A percentile compares a stretch with the other conserved stretches of the same genome.
phyloP scores from a whole-genome alignment of 108 stramenopile genomes.

The Cylindrotheca fusiformis region DNA sequence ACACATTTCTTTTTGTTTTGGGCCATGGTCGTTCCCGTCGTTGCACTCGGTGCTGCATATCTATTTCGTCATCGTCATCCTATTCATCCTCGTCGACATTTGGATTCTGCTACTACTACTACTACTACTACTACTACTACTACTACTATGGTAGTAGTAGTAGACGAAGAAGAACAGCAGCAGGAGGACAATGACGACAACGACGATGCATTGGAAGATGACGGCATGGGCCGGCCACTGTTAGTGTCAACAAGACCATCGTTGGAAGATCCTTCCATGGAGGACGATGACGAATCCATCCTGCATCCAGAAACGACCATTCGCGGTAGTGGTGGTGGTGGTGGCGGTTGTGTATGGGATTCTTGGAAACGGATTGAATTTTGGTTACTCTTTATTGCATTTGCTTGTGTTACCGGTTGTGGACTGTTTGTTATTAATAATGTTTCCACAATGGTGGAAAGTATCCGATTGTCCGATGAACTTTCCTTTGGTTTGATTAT shows the following conservation, averaged over 20 bases:
- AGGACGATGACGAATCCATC: not conserved
- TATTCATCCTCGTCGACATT: not conserved
- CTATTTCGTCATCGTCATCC: not conserved
- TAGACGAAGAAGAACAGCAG: not conserved
- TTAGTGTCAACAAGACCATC: not conserved
- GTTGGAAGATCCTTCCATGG: not conserved
- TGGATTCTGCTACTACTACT: not conserved
- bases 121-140: not conserved
- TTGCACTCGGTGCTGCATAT: conserved; percentile 17
- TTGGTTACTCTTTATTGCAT: conserved; percentile 31
- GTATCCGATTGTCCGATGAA: conserved; percentile 23
- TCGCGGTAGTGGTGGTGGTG: not conserved
- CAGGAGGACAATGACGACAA: not conserved
- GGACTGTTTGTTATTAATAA: conserved; percentile 32
- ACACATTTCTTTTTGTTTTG: conserved; percentile 25
- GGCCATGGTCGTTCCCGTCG: conserved; percentile 19
- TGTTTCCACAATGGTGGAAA: conserved; percentile 39
- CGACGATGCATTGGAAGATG: not conserved
- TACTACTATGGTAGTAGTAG: not conserved
- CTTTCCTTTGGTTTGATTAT: conserved; percentile 19
- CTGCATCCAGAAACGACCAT: not conserved
- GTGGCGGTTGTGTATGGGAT: conserved; percentile 7
- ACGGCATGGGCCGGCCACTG: too few species aligned
- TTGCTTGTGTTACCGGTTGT: conserved; percentile 25
- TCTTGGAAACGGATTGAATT: conserved; percentile 22